These are phyloP conservation scores for Platanus orientalis DNA, from an alignment of 164 flowering plant genomes.

Conservation along the genomic window DNA sequence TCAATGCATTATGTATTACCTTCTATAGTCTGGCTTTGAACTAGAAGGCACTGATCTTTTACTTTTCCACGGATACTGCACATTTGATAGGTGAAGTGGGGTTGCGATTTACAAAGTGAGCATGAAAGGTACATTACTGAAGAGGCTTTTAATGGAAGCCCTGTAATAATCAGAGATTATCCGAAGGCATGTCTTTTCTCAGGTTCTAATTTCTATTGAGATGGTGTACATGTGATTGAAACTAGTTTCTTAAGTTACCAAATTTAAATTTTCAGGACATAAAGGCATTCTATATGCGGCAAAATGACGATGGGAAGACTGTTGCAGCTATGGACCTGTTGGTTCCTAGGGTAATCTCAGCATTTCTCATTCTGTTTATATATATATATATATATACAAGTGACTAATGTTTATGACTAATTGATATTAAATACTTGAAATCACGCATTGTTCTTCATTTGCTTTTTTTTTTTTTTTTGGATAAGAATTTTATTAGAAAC, in stretches of 20 bases:
- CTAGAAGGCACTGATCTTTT: background rate
- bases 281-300: constrained; percentile 97
- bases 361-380: constrained; percentile 4
- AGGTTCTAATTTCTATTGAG: background rate
- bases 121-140: constrained; percentile 97
- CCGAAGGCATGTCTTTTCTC: constrained; percentile 60
- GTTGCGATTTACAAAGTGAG: constrained; percentile 97
- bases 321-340: constrained; percentile 99
- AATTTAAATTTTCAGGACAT: constrained; percentile 53
- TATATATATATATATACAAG: background rate
- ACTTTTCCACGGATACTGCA: background rate
- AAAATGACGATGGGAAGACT: constrained; percentile 93
- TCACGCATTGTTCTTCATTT: too few species aligned
- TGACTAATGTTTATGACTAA: too few species aligned
- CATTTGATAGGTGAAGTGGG: constrained; percentile 82
- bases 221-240: background rate
- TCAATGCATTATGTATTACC: background rate
- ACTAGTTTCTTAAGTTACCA: background rate
- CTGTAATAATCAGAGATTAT: constrained; percentile 92
- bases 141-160: constrained; percentile 74
- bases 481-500: too few species aligned
- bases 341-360: constrained; percentile 79
- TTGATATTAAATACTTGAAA: too few species aligned
- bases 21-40: background rate
- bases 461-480: too few species aligned